phyloP scores from a whole-genome alignment of 495 filamentous ascomycete species.

The Penicillium riverlandense region DNA sequence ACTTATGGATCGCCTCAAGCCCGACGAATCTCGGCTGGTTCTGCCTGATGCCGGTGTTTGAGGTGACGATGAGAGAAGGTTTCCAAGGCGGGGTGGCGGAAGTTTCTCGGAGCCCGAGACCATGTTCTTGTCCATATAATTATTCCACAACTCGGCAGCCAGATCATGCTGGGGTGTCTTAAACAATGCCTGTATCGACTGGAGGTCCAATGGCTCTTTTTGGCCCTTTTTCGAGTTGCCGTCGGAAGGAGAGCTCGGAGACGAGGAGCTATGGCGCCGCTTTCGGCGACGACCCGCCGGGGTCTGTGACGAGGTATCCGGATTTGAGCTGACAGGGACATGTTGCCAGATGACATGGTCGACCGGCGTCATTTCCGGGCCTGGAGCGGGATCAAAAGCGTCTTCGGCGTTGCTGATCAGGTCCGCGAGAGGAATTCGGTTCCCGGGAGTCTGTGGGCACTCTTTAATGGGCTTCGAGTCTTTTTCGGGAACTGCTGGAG shows the following conservation, averaged over 20 bases:
- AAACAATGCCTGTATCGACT: conserved; percentile 47
- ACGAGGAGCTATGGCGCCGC: conserved; percentile 75
- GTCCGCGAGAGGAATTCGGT: conserved; percentile 68
- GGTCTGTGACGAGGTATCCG: conserved; percentile 30
- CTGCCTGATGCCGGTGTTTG: conserved; percentile 44
- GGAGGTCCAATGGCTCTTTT: conserved; percentile 40
- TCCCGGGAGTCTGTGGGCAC: conserved; percentile 66
- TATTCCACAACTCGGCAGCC: conserved; percentile 78
- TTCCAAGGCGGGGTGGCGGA: conserved; percentile 48
- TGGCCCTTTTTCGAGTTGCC: conserved; percentile 33
- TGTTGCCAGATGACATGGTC: conserved; percentile 70
- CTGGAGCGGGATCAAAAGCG: conserved; percentile 32
- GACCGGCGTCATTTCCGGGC: conserved; percentile 51
- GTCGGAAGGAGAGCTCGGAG: conserved; percentile 60
- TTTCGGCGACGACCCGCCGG: conserved; percentile 54
- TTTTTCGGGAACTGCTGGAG: conserved; percentile 3
- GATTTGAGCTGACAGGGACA: conserved; percentile 40
- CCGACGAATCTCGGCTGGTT: conserved; percentile 39
- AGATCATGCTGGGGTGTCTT: conserved; percentile 78
- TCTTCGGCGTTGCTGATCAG: conserved; percentile 68
- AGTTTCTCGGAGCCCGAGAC: conserved; percentile 28
- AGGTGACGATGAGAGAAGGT: conserved; percentile 67
- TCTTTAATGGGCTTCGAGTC: conserved; percentile 34
- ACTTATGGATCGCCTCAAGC: conserved; percentile 61
- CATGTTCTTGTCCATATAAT: conserved; percentile 52